Percentiles rank a stretch among this genome's conserved stretches.
These are phyloP conservation scores for Martensiomyces pterosporus DNA, from an alignment of 192 early-diverging fungal species.

Conservation along the genomic window DNA sequence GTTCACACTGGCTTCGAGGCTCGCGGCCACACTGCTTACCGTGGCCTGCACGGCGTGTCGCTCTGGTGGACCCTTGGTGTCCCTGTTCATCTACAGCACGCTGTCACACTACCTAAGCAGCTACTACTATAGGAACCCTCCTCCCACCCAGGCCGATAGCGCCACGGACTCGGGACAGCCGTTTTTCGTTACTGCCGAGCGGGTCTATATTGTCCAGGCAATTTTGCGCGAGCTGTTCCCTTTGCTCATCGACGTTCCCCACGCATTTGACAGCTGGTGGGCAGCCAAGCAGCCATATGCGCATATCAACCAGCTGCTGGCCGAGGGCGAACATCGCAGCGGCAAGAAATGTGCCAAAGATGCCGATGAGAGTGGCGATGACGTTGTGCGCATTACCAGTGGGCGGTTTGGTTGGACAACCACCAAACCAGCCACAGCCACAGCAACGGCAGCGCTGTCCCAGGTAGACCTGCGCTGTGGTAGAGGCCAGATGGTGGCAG, in stretches of 20 bases:
- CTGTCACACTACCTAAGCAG: no score
- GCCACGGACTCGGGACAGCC: no score
- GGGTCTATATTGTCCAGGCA: slow-evolving; percentile 31
- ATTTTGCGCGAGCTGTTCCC: slow-evolving; percentile 34
- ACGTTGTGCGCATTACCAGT: slow-evolving; percentile 6
- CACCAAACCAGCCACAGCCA: no score
- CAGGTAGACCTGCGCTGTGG: no score
- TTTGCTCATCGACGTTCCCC: slow-evolving; percentile 31
- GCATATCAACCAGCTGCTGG: slow-evolving; percentile 8
- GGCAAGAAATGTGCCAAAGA: background rate
- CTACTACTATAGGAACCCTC: no score
- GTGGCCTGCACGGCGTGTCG: slow-evolving; percentile 16
- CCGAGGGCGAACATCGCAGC: background rate
- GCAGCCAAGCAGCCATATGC: slow-evolving; percentile 18
- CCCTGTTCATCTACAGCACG: slow-evolving; percentile 30
- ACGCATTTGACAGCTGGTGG: slow-evolving; percentile 38
- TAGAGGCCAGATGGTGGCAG: slow-evolving; percentile 60
- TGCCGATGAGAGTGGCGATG: no score
- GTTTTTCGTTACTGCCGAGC: slow-evolving; percentile 12
- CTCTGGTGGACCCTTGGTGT: slow-evolving; percentile 25
- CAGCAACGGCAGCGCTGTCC: no score
- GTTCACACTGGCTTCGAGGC: background rate
- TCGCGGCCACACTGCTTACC: slow-evolving; percentile 1
- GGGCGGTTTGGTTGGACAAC: slow-evolving; percentile 9
- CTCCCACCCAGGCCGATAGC: no score